phyloP scores from a whole-genome alignment of 306 rosid genomes.

The Oxytropis ochrocephala region DNA sequence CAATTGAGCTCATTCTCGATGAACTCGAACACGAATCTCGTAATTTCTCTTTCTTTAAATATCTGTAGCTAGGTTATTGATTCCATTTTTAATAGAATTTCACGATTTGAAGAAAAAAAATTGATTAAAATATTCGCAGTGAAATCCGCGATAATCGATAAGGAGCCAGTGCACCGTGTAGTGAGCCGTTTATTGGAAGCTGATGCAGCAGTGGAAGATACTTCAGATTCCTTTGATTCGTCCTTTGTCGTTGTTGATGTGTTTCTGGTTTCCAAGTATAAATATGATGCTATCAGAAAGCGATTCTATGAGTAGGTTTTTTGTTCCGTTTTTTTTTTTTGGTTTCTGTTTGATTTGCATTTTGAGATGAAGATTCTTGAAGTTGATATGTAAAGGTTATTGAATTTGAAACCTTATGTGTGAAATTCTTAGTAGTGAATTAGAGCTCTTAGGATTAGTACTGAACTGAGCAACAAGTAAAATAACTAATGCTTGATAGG shows the following conservation, averaged over 20 bases:
- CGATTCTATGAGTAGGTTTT: constrained; percentile 51
- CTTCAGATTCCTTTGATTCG: neutral
- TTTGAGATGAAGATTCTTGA: neutral
- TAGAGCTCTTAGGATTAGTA: neutral
- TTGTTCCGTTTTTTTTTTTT: neutral
- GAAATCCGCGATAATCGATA: constrained; percentile 57
- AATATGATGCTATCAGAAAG: constrained; percentile 66
- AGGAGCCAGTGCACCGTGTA: constrained; percentile 55
- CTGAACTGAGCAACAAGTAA: neutral
- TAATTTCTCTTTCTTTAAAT: constrained; percentile 1
- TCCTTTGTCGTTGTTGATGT: constrained; percentile 44
- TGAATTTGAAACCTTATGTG: neutral
- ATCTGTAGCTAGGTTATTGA: neutral
- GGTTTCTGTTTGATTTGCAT: neutral
- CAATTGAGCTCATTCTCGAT: constrained; percentile 60
- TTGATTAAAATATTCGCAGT: constrained; percentile 48
- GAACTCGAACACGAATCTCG: constrained; percentile 48
- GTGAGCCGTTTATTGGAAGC: constrained; percentile 43
- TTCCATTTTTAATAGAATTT: neutral
- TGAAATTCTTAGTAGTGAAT: neutral
- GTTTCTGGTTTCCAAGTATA: constrained; percentile 50
- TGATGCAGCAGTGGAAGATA: constrained; percentile 39
- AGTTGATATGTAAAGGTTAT: neutral
- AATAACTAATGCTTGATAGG: neutral
- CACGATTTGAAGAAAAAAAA: neutral